phyloP scores from a whole-genome alignment of 163 green algal species.

The Coccomyxa subellipsoidea region DNA sequence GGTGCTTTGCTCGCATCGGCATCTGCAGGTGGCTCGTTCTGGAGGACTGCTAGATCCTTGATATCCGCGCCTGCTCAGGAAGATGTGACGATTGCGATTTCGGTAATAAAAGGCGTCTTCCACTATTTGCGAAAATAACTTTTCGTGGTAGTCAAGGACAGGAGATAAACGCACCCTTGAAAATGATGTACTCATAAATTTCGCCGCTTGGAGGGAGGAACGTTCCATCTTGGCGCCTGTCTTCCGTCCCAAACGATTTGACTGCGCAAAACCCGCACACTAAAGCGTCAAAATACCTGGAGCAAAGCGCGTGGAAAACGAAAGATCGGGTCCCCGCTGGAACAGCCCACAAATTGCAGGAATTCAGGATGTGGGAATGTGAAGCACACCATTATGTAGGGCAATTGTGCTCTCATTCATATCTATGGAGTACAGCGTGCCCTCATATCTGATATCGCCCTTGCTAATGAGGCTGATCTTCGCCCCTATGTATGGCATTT shows the following conservation, averaged over 20 bases:
- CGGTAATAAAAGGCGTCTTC: not conserved
- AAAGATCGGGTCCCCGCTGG: not conserved
- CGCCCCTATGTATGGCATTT: conserved; percentile 50
- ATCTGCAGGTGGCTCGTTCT: conserved; percentile 9
- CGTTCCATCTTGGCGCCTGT: conserved; percentile 51
- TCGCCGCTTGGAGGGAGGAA: conserved; percentile 72
- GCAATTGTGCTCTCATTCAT: conserved; percentile 75
- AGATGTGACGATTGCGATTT: not conserved
- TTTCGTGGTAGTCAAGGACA: no score
- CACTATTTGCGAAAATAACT: no score
- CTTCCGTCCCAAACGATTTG: conserved; percentile 71
- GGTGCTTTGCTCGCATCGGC: not conserved
- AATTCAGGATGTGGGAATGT: not conserved
- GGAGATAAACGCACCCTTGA: conserved; percentile 51
- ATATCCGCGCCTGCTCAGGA: conserved; percentile 59
- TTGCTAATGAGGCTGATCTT: conserved; percentile 74
- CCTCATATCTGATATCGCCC: conserved; percentile 82
- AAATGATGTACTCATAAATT: conserved; percentile 87
- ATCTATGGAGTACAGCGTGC: conserved; percentile 79
- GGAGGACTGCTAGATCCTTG: conserved; percentile 70
- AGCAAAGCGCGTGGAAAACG: not conserved
- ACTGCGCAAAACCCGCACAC: conserved; percentile 40
- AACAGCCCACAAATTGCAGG: not conserved
- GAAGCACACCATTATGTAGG: not conserved
- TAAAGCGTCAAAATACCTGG: not conserved